phyloP scores from a whole-genome alignment of 805 yeast species.

The Schwanniomyces occidentalis region DNA sequence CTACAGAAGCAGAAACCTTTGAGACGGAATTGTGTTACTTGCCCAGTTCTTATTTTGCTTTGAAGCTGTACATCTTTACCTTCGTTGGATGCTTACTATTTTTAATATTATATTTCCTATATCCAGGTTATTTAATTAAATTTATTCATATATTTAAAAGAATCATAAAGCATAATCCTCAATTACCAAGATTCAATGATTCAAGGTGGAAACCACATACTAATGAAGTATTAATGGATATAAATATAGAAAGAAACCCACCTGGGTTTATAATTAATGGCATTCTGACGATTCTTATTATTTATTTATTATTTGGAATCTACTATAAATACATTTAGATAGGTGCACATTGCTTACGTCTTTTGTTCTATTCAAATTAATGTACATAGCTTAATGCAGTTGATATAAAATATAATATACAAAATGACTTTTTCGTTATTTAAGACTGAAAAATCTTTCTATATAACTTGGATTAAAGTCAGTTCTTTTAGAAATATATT shows the following conservation, averaged over 20 bases:
- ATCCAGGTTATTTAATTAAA: constrained; percentile 25
- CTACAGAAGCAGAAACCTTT: constrained; percentile 14
- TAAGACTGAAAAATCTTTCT: constrained; percentile 45
- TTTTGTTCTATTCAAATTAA: no score
- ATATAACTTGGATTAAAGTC: constrained; percentile 63
- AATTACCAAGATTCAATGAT: constrained; percentile 5
- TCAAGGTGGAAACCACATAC: constrained; percentile 14
- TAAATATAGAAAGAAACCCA: constrained; percentile 3
- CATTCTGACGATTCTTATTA: not conserved
- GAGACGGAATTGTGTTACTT: constrained; percentile 54
- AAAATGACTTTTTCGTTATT: no score
- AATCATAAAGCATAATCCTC: not conserved
- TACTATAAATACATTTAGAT: constrained; percentile 8
- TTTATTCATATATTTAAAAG: constrained; percentile 10
- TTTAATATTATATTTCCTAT: constrained; percentile 9
- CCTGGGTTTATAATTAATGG: constrained; percentile 4
- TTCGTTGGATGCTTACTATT: constrained; percentile 1
- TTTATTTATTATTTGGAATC: constrained; percentile 8
- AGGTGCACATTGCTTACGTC: not conserved
- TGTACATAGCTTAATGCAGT: no score
- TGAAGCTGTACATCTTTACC: constrained; percentile 4
- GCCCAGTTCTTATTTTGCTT: constrained; percentile 48
- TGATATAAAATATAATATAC: no score
- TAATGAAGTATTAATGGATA: not conserved
- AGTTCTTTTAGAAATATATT: constrained; percentile 65